These are phyloP conservation scores for Termitomyces sp. DNA, from an alignment of 768 basidiomycete species.

Conservation along the genomic window DNA sequence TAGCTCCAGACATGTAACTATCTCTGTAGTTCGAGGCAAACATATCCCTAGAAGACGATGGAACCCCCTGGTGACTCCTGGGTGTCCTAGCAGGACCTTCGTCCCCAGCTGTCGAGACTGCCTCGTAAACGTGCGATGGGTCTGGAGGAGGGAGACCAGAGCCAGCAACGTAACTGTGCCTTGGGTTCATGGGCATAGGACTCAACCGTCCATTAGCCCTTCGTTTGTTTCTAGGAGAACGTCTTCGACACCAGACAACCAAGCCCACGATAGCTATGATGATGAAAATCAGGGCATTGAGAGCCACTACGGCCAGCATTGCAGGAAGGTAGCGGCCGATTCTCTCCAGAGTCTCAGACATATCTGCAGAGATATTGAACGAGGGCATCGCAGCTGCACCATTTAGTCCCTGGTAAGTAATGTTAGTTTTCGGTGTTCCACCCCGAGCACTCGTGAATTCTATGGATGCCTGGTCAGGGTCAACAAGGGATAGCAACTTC, in stretches of 20 bases:
- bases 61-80: not conserved
- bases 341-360: slow-evolving; percentile 53
- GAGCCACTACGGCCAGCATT: slow-evolving; percentile 68
- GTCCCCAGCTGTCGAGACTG: slow-evolving; percentile 40
- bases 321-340: slow-evolving; percentile 65
- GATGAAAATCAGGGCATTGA: slow-evolving; percentile 70
- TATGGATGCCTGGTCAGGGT: slow-evolving; percentile 62
- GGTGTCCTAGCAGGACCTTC: not conserved
- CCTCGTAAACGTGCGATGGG: slow-evolving; percentile 51
- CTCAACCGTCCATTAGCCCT: slow-evolving; percentile 40
- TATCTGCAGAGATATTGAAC: slow-evolving; percentile 52
- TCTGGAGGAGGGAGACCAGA: slow-evolving; percentile 10
- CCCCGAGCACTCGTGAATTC: slow-evolving; percentile 70
- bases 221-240: slow-evolving; percentile 22
- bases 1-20: slow-evolving; percentile 2
- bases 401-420: slow-evolving; percentile 57
- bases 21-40: slow-evolving; percentile 2
- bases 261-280: slow-evolving; percentile 49
- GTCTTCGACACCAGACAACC: slow-evolving; percentile 46
- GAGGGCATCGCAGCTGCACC: slow-evolving; percentile 33
- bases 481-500: slow-evolving; percentile 62
- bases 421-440: slow-evolving; percentile 55
- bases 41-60: not conserved
- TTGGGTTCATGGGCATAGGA: slow-evolving; percentile 51
- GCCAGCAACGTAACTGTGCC: slow-evolving; percentile 35